phyloP scores from a whole-genome alignment of 2,329 filamentous ascomycete genomes.

The Ascochyta rabiei region DNA sequence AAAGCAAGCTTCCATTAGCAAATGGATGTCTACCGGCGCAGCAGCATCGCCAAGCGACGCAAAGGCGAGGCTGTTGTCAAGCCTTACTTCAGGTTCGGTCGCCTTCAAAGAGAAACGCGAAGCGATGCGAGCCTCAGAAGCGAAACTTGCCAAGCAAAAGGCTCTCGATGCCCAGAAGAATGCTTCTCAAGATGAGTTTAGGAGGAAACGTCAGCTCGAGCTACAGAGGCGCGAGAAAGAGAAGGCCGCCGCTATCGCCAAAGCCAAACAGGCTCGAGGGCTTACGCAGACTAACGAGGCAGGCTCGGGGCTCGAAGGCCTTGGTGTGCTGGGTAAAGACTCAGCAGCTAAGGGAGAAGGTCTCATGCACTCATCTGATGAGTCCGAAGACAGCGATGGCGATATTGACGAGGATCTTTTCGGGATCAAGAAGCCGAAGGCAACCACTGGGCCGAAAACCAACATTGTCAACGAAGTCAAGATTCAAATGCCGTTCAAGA shows the following conservation, averaged over 20 bases:
- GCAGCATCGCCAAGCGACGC: conserved; percentile 25
- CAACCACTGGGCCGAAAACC: conserved; percentile 46
- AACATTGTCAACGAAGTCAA: conserved; percentile 48
- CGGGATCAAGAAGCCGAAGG: conserved; percentile 59
- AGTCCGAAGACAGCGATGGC: conserved; percentile 63
- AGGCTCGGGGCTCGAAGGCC: conserved; percentile 75
- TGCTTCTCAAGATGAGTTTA: conserved; percentile 60
- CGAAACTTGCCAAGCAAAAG: conserved; percentile 34
- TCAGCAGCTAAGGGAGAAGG: conserved; percentile 76
- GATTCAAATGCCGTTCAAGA: conserved; percentile 75
- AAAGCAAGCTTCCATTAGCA: conserved; percentile 51
- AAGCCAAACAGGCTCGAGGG: conserved; percentile 64
- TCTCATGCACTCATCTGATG: conserved; percentile 86
- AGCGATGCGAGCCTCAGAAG: conserved; percentile 28
- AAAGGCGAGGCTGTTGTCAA: conserved; percentile 39
- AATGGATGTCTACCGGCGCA: conserved; percentile 47
- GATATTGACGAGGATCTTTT: conserved; percentile 72
- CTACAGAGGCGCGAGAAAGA: conserved; percentile 75
- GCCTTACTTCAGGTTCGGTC: conserved; percentile 34
- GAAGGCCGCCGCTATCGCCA: conserved; percentile 74
- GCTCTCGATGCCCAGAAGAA: conserved; percentile 34
- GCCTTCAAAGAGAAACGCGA: conserved; percentile 39
- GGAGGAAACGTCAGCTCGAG: conserved; percentile 75
- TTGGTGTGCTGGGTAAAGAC: conserved; percentile 79
- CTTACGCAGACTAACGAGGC: conserved; percentile 69